Evolutionary conservation across 2,329 filamentous ascomycete genomes (phyloP).

Genomic region (Metarhizium album): DNA sequence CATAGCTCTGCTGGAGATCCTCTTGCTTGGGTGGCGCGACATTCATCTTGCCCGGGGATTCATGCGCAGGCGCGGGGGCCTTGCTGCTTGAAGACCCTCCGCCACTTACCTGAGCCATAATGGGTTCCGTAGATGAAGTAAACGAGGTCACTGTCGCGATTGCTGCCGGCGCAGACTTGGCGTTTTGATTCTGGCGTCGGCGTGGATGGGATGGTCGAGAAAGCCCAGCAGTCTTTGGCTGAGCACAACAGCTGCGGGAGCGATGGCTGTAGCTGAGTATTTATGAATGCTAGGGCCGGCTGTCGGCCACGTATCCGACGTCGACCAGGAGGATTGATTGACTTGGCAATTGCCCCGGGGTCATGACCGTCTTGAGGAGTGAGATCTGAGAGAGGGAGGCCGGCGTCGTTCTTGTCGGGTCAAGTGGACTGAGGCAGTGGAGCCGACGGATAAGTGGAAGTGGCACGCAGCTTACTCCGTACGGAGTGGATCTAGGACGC

Average conservation of each 20-base stretch:
- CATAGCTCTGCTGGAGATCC: constrained; percentile 78
- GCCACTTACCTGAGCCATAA: constrained; percentile 15
- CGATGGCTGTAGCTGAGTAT: background rate
- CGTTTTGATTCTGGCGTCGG: background rate
- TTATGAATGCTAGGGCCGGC: background rate
- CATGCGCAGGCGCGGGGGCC: constrained; percentile 13
- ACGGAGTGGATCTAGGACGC: too few species aligned
- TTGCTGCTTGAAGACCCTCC: constrained; percentile 18
- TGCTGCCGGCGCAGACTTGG: background rate
- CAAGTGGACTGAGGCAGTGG: too few species aligned
- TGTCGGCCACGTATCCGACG: background rate
- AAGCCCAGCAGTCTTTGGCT: too few species aligned
- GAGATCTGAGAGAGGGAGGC: too few species aligned
- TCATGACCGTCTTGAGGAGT: background rate
- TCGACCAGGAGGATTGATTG: background rate
- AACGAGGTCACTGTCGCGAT: constrained; percentile 8
- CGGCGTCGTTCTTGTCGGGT: too few species aligned
- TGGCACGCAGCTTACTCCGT: too few species aligned
- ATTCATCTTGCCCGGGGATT: constrained; percentile 42
- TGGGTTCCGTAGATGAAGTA: constrained; percentile 9
- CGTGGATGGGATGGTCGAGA: background rate
- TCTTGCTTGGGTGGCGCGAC: constrained; percentile 74
- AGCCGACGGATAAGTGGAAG: too few species aligned
- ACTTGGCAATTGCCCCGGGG: background rate
- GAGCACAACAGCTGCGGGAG: too few species aligned